These are phyloP conservation scores for Irpex sp. DNA, from an alignment of 1,284 basidiomycete genomes.

Conservation along the genomic window DNA sequence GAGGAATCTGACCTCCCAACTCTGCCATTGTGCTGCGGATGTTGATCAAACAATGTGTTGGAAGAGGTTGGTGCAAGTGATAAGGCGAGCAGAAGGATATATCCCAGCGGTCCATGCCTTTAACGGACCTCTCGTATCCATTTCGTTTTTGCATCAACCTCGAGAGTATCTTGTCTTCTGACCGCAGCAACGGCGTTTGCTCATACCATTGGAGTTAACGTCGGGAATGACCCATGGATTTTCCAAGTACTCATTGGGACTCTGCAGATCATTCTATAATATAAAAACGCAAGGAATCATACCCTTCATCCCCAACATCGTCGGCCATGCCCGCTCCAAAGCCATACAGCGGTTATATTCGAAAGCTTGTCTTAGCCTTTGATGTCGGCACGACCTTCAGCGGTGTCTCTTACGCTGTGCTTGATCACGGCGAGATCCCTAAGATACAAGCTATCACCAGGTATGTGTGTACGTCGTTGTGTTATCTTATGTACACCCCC, in stretches of 20 bases:
- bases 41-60: no score
- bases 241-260: background rate
- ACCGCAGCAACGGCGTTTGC: no score
- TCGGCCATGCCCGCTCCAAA: conserved; percentile 3
- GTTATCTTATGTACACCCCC: background rate
- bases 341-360: conserved; percentile 18
- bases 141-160: no score
- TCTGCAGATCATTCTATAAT: background rate
- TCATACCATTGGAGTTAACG: no score
- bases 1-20: no score
- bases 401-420: conserved; percentile 42
- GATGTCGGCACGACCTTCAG: conserved; percentile 54
- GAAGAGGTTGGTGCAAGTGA: no score
- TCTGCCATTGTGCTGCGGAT: no score
- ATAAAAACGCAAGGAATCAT: background rate
- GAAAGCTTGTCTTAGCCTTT: conserved; percentile 45
- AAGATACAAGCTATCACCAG: conserved; percentile 42
- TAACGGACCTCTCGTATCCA: no score
- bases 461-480: conserved; percentile 24
- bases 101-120: no score
- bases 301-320: background rate
- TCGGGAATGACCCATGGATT: background rate
- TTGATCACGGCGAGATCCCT: conserved; percentile 46
- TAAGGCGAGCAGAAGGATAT: no score
- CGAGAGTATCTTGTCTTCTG: no score